Conservation (phyloP, 345 rosid genomes). For the Angophora floribunda region DNA sequence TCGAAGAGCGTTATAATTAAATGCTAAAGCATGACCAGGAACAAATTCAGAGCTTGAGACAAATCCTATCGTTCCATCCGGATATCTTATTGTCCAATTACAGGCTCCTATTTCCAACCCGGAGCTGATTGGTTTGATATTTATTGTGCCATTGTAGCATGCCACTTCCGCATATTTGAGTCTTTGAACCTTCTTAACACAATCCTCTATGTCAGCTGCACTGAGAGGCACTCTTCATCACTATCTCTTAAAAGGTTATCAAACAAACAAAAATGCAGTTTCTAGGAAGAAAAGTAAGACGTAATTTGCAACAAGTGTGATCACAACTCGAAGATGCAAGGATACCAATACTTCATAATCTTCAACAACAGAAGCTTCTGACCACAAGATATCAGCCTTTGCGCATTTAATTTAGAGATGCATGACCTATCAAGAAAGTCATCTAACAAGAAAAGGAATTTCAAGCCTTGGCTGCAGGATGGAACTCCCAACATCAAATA, state of each 20-base stretch:
- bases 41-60: conserved; percentile 15
- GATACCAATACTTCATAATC: not conserved
- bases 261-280: not conserved
- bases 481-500: not conserved
- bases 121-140: conserved; percentile 67
- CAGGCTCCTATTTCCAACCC: conserved; percentile 85
- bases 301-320: not conserved
- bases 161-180: conserved; percentile 69
- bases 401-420: not conserved
- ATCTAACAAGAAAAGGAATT: not conserved
- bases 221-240: conserved; percentile 29
- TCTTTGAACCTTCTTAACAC: conserved; percentile 48
- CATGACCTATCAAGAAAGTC: not conserved
- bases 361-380: not conserved
- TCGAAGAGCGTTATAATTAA: conserved; percentile 42
- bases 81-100: conserved; percentile 69
- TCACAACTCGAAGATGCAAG: not conserved
- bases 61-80: conserved; percentile 39
- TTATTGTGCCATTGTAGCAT: conserved; percentile 72
- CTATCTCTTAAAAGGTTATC: not conserved
- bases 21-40: conserved; percentile 35
- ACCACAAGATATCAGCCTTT: not conserved
- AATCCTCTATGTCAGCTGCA: conserved; percentile 57
- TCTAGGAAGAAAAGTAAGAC: not conserved
- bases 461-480: not conserved